Evolutionary conservation across 805 yeast species (phyloP), one percentile per base, ranked within the genome.

Genomic region (Wickerhamiella brachini): DNA sequence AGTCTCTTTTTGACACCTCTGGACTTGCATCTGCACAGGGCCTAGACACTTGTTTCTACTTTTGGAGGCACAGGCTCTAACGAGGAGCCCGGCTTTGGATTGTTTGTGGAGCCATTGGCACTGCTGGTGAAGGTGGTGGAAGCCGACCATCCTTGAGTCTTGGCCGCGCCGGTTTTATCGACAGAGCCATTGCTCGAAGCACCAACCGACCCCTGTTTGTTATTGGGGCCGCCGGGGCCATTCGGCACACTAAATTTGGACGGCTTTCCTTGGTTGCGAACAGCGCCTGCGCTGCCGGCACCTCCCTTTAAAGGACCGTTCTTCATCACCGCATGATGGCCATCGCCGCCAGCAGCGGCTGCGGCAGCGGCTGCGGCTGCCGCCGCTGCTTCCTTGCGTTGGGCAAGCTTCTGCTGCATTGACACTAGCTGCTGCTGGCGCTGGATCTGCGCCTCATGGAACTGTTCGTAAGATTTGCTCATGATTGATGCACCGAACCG

Each of bases 401-500:
- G 71, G 52, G 67, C 68, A 20, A 67, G 63, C 51, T 63, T 70
- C 46, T 46, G 51, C 53, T 22, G 56, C 56, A 22, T 44, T 37
- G 15, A 39, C 22, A 21, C 42, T 26, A 54, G 51, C 49, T 67
- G 81, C 66, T 78, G 88, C 67, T 81, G 80, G 57, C 93, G 74
- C 66, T 80, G 80, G 60, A 79, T 75, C 51, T 85, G 79, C 20
- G 89, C 83, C 62, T 88, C 87, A 59, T 86, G 71, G 56, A 81
- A 69, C 48, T 81, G 75, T 50, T 88, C 96, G 62, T 85, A 85
- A 0, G 96, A 81, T 65, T 89, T 90, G 3, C 93, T 79, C 43
- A 88, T 71, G 31, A 90, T 68, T 96, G 88, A 88, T 6, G 95
- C 79, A 8, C 96, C 95, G 67, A 89, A 89, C 53, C 97, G 72